Evolutionary conservation across 2,329 filamentous ascomycete genomes (phyloP).

Genomic region (Acrocalymma vagum): DNA sequence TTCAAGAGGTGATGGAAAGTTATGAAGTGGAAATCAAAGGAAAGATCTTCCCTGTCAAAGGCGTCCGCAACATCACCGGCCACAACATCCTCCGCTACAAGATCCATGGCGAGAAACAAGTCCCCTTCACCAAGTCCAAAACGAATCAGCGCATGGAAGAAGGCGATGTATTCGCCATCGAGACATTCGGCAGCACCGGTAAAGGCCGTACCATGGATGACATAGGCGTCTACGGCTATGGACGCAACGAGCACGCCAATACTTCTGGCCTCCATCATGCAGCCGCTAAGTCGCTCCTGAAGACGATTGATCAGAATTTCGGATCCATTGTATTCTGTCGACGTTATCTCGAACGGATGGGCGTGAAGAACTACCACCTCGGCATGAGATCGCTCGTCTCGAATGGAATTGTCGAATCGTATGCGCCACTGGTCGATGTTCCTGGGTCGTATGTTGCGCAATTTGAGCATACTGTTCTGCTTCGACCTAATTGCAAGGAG

Average conservation of each 20-base stretch:
- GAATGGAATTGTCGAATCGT: conserved; percentile 84
- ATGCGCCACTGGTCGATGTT: conserved; percentile 86
- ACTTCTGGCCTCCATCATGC: conserved; percentile 76
- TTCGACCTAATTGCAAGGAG: conserved; percentile 71
- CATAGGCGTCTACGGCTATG: conserved; percentile 70
- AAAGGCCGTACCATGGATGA: conserved; percentile 86
- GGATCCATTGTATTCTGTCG: conserved; percentile 89
- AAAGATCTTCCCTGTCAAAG: conserved; percentile 79
- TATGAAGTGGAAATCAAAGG: conserved; percentile 85
- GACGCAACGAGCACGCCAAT: conserved; percentile 72
- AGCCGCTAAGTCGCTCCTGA: conserved; percentile 84
- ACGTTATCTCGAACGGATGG: conserved; percentile 86
- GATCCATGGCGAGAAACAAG: conserved; percentile 91
- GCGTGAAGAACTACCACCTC: conserved; percentile 89
- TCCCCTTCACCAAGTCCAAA: conserved; percentile 86
- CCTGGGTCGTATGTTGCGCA: conserved; percentile 94
- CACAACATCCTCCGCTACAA: conserved; percentile 90
- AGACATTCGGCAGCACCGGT: conserved; percentile 93
- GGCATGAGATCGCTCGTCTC: conserved; percentile 87
- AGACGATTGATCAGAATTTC: conserved; percentile 93
- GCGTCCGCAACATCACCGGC: conserved; percentile 86
- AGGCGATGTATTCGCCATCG: conserved; percentile 92
- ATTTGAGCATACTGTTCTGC: conserved; percentile 74
- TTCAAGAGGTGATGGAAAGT: conserved; percentile 92
- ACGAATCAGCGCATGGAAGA: conserved; percentile 97